Base-by-base conservation (phyloP, 2,329 filamentous ascomycete genomes). In the Trichophyton mentagrophytes region DNA sequence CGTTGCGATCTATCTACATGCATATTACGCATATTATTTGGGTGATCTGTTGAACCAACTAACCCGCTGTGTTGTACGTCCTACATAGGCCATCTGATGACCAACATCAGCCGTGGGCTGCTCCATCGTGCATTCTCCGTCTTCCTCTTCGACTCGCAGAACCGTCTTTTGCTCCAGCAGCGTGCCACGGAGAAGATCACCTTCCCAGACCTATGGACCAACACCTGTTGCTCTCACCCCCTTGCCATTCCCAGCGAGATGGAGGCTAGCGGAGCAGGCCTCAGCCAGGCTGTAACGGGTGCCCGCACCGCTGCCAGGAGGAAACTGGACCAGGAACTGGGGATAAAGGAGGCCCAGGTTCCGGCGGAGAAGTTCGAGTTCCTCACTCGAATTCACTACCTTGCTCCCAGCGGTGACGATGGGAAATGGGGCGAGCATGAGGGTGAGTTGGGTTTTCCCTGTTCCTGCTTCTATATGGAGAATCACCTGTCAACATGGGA, bases 401-500 rank as follows among this genome's bases (percentile, higher is more conserved):
- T 93, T 78, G 93, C 93, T 17, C 89, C 93, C 3, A 96, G 91
- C 73, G 88, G 97, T 69, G 93, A 92, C 61, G 88, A 97, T 70
- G 93, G 93, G 61, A 92, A 95, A 78, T 99, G 93, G 93, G 93
- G 93, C 67, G 93, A 99, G 78, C 93, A 99, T 73, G 93, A 99
- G 79, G 91, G 90, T 95, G 79, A 77, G 88, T 38, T 30, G 27
- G 6, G 4, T 13, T 36, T 36, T 36, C 9, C 33, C 1, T 13
- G 33, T 20, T 51, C 49, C 56, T 13, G 5, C 6, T n/a, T 42
- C 36, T 30, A 40, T 36, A 17, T 13, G 17, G 9, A 6, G 11
- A 27, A 30, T 6, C 6, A 7, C 27, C 25, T 27, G 38, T n/a
- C 38, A 42, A 30, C 55, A 30, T 6, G 6, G 27, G 42, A 9